Percentiles rank a stretch among this genome's conserved stretches.
Evolutionary conservation across 768 basidiomycete genomes (phyloP).

Genomic region (Chalciporus chontae): DNA sequence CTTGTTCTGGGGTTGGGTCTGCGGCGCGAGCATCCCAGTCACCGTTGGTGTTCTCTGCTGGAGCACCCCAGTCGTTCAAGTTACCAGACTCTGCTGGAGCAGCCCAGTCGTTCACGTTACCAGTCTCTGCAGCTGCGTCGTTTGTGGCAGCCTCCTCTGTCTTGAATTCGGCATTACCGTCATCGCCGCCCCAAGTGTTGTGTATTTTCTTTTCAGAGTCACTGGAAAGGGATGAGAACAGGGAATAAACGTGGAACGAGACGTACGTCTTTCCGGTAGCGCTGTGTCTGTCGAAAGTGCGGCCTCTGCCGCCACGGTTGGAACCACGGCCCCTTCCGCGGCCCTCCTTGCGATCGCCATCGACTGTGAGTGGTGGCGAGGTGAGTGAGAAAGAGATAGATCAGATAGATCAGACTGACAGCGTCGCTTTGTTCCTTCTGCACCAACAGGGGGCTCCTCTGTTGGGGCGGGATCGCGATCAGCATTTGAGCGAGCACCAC

Average conservation of each 20-base stretch:
- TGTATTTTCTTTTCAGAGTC: constrained; percentile 95
- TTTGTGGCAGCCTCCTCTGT: constrained; percentile 69
- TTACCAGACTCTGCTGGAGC: constrained; percentile 23
- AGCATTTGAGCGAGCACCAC: constrained; percentile 45
- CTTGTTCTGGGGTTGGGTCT: constrained; percentile 27
- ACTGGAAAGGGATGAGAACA: constrained; percentile 37
- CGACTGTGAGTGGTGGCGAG: constrained; percentile 26
- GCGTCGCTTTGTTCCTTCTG: constrained; percentile 32
- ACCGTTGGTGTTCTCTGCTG: constrained; percentile 27
- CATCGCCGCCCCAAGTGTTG: constrained; percentile 93
- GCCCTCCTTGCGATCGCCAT: constrained; percentile 44
- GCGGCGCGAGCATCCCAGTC: constrained; percentile 38
- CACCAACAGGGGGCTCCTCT: constrained; percentile 34
- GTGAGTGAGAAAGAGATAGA: constrained; percentile 1
- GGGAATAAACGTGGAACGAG: not conserved
- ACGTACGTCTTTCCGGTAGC: constrained; percentile 80
- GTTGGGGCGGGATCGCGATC: constrained; percentile 36
- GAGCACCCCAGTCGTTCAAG: constrained; percentile 37
- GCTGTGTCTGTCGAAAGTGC: constrained; percentile 83
- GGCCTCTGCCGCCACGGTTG: constrained; percentile 58
- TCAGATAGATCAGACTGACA: constrained; percentile 21
- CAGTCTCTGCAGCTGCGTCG: constrained; percentile 61
- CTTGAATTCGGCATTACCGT: constrained; percentile 79
- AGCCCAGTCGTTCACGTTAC: constrained; percentile 36
- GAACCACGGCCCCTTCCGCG: constrained; percentile 44